phyloP scores from a whole-genome alignment of 2,329 filamentous ascomycete genomes.

The Teratosphaeria pseudoeucalypti region DNA sequence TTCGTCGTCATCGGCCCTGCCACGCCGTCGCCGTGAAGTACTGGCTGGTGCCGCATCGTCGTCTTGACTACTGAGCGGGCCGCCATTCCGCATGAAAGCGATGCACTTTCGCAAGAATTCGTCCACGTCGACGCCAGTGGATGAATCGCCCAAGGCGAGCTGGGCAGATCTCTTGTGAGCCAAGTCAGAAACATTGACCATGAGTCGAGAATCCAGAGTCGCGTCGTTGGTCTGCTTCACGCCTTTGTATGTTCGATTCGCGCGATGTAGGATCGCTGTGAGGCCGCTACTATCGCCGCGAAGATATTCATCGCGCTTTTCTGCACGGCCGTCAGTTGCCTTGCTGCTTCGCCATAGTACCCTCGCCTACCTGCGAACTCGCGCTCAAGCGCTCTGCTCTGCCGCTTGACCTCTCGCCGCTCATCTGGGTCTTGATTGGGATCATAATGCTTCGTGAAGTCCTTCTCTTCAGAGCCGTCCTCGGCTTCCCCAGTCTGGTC shows the following conservation, averaged over 20 bases:
- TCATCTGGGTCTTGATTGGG: slow-evolving; percentile 71
- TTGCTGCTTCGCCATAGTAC: background rate
- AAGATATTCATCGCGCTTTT: slow-evolving; percentile 63
- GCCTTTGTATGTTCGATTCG: slow-evolving; percentile 52
- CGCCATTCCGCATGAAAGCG: slow-evolving; percentile 65
- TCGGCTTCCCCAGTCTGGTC: slow-evolving; percentile 16
- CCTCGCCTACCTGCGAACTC: slow-evolving; percentile 45
- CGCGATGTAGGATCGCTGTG: slow-evolving; percentile 16
- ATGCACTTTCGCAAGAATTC: slow-evolving; percentile 88
- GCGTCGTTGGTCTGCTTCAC: slow-evolving; percentile 80
- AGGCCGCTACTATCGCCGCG: slow-evolving; percentile 49
- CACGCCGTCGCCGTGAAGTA: slow-evolving; percentile 6
- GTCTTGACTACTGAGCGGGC: slow-evolving; percentile 33
- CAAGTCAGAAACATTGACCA: slow-evolving; percentile 71
- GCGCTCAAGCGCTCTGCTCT: slow-evolving; percentile 56
- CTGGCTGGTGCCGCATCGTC: slow-evolving; percentile 34
- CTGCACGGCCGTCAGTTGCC: slow-evolving; percentile 30
- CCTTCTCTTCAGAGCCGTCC: slow-evolving; percentile 21
- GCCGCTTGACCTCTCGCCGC: slow-evolving; percentile 59
- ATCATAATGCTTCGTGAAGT: slow-evolving; percentile 51
- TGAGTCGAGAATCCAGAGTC: slow-evolving; percentile 75
- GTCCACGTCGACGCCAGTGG: slow-evolving; percentile 73
- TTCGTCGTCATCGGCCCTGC: slow-evolving; percentile 46
- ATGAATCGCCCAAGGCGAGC: slow-evolving; percentile 60
- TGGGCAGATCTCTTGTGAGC: slow-evolving; percentile 68